Conservation (phyloP, 1,139 yeast species). For the Pichia sp. region DNA sequence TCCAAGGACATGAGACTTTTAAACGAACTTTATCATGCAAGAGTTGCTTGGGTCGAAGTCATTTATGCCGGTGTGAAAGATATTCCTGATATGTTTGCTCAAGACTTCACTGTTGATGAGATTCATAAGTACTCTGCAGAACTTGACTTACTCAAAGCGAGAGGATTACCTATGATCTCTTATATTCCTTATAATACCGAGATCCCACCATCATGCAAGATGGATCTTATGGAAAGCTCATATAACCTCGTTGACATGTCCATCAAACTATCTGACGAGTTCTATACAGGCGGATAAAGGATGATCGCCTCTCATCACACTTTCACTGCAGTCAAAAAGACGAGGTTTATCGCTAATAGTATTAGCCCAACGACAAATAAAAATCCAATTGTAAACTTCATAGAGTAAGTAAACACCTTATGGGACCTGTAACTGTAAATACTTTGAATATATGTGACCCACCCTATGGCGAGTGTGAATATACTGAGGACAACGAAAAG, state of each 20-base stretch:
- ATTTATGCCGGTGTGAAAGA: no score
- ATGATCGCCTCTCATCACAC: not conserved
- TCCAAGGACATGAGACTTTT: no score
- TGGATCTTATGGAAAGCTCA: not conserved
- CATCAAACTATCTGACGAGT: not conserved
- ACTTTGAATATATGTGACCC: constrained; percentile 40
- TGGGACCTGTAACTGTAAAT: constrained; percentile 39
- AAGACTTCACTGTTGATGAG: no score
- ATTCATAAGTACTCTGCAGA: no score
- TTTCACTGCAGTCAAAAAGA: constrained; percentile 10
- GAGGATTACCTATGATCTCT: not conserved
- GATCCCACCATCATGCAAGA: not conserved
- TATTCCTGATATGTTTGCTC: no score
- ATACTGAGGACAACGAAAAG: constrained; percentile 35
- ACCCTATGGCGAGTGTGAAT: constrained; percentile 35
- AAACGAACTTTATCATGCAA: no score
- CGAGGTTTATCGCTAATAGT: constrained; percentile 37
- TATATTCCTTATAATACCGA: no score
- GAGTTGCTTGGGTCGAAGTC: no score
- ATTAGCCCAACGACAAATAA: constrained; percentile 36
- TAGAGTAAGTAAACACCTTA: constrained; percentile 37
- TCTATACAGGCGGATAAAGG: not conserved
- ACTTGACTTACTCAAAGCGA: no score
- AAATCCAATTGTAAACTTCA: constrained; percentile 33
- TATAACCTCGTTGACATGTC: not conserved